A percentile compares a stretch with the other conserved stretches of the same genome.
phyloP scores from a whole-genome alignment of 495 filamentous ascomycete genomes.

The Thermochaetoides thermophila region DNA sequence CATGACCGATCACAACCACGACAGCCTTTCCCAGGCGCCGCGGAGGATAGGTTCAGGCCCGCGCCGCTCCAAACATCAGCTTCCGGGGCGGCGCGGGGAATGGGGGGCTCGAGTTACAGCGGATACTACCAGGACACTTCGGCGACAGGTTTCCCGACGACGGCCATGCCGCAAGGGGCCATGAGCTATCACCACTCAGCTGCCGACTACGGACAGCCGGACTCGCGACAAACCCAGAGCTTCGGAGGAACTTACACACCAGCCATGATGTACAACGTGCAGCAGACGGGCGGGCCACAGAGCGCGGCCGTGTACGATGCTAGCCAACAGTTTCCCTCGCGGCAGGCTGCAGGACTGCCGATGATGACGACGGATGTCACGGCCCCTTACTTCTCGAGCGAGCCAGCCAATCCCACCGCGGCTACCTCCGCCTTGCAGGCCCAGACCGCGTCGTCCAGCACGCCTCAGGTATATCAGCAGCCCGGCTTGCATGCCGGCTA shows the following conservation, averaged over 20 bases:
- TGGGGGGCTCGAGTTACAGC: slow-evolving; percentile 36
- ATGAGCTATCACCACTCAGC: slow-evolving; percentile 36
- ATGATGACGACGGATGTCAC: slow-evolving; percentile 51
- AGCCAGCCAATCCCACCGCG: slow-evolving; percentile 48
- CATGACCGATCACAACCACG: slow-evolving; percentile 28
- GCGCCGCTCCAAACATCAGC: slow-evolving; percentile 31
- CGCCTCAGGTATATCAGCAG: slow-evolving; percentile 37
- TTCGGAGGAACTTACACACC: slow-evolving; percentile 36
- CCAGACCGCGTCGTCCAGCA: slow-evolving; percentile 23
- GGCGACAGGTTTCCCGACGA: slow-evolving; percentile 29
- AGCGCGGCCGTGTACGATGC: slow-evolving; percentile 56
- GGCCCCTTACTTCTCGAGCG: slow-evolving; percentile 66
- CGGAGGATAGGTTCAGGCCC: slow-evolving; percentile 34
- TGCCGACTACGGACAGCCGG: slow-evolving; percentile 33
- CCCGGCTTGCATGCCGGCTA: slow-evolving; percentile 31
- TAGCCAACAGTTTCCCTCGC: slow-evolving; percentile 61
- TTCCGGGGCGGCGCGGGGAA: slow-evolving; percentile 22
- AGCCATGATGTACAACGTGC: slow-evolving; percentile 64
- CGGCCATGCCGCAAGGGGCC: slow-evolving; percentile 29
- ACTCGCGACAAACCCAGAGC: slow-evolving; percentile 35
- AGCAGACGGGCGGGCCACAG: slow-evolving; percentile 46
- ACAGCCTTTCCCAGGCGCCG: slow-evolving; percentile 25
- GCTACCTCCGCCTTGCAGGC: slow-evolving; percentile 28
- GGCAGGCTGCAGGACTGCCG: slow-evolving; percentile 70
- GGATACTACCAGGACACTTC: slow-evolving; percentile 40